phyloP scores from a whole-genome alignment of 2,329 filamentous ascomycete species.

The Cercospora janseana region DNA sequence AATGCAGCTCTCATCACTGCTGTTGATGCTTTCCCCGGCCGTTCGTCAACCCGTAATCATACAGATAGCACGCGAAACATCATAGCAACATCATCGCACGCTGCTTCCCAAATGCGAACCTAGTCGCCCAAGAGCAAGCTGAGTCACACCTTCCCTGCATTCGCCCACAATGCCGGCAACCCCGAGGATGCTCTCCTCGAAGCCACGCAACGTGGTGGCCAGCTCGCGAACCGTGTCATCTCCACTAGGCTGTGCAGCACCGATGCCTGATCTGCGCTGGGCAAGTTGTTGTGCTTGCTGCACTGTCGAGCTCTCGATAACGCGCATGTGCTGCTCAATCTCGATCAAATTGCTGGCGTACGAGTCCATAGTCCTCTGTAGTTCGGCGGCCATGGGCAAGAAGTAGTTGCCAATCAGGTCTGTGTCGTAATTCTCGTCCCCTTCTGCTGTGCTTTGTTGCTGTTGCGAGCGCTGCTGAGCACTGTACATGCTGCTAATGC shows the following conservation, averaged over 20 bases:
- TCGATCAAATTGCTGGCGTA: constrained; percentile 48
- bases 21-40: too few relatives aligned
- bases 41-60: too few relatives aligned
- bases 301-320: constrained; percentile 47
- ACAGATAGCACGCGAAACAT: too few relatives aligned
- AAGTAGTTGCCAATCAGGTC: constrained; percentile 51
- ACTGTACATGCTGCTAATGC: constrained; percentile 22
- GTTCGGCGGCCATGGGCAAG: constrained; percentile 41
- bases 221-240: constrained; percentile 45
- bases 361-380: constrained; percentile 41
- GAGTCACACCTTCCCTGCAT: constrained; percentile 49
- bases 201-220: constrained; percentile 48
- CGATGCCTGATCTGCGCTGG: constrained; percentile 30
- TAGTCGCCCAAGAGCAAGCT: constrained; percentile 39
- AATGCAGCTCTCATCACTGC: too few relatives aligned
- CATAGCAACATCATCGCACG: constrained; percentile 3
- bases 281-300: constrained; percentile 46
- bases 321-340: constrained; percentile 50
- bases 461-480: constrained; percentile 25
- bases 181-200: constrained; percentile 51
- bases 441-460: constrained; percentile 14
- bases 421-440: constrained; percentile 39
- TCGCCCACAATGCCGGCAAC: constrained; percentile 49
- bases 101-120: constrained; percentile 15
- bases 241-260: constrained; percentile 13